Evolutionary conservation across 2,329 filamentous ascomycete species (phyloP).

Genomic region (Graphium sp.): DNA sequence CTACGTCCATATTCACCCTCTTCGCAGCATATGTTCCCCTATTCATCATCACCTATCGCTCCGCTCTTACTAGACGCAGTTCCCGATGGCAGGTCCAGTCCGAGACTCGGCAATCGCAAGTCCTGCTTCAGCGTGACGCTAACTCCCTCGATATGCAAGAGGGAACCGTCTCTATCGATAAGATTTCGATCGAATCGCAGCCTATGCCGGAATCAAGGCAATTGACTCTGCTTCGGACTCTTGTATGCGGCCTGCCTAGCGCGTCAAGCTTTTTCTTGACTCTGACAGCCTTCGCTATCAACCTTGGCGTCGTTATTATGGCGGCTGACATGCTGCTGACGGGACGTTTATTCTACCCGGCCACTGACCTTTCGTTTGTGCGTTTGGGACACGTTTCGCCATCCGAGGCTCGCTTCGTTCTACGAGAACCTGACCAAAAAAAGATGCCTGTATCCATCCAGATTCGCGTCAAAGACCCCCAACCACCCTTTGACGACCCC

Average conservation of each 20-base stretch:
- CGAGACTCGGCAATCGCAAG: constrained; percentile 41
- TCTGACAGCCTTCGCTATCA: constrained; percentile 52
- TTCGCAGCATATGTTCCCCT: constrained; percentile 50
- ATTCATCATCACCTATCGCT: constrained; percentile 41
- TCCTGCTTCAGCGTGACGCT: constrained; percentile 31
- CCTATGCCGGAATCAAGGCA: constrained; percentile 24
- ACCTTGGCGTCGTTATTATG: constrained; percentile 50
- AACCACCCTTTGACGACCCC: constrained; percentile 33
- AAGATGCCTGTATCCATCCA: constrained; percentile 64
- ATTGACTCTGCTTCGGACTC: constrained; percentile 44
- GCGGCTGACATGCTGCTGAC: constrained; percentile 65
- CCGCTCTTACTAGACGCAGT: too few species aligned
- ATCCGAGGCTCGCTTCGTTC: constrained; percentile 59
- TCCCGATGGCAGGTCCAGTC: constrained; percentile 39
- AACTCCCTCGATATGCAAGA: not conserved
- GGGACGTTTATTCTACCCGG: constrained; percentile 51
- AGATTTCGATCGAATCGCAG: constrained; percentile 11
- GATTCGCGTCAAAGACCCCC: constrained; percentile 35
- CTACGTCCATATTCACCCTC: constrained; percentile 30
- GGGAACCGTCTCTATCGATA: constrained; percentile 16
- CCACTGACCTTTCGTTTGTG: constrained; percentile 66
- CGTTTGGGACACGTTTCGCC: constrained; percentile 77
- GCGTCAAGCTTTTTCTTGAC: constrained; percentile 51
- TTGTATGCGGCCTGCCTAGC: constrained; percentile 63
- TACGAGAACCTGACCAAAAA: constrained; percentile 65